Base-by-base conservation (phyloP, 352 stramenopile species). In the Pythium chondricola region DNA sequence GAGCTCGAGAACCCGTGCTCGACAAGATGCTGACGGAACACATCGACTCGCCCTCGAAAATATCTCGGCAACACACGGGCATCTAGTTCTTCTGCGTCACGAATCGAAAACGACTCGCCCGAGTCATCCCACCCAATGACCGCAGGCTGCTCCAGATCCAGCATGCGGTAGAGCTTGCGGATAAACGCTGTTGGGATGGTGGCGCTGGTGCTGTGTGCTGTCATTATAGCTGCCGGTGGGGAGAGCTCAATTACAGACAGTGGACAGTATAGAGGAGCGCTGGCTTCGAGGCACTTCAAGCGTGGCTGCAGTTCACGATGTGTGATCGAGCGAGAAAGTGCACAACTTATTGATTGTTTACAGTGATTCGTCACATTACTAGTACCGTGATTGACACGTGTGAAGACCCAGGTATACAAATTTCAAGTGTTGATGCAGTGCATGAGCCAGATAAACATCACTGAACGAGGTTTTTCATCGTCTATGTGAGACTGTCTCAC, bases 141-240 rank as follows among this genome's bases (percentile, higher is more conserved):
- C 13, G 51, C 45, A 29, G 61, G 45, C 55, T 69, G 74, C 51
- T 87, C 74, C 24, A 85, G 61, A 57, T 89, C 74, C 29, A 89
- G 54, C 59, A 89, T 81, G 49, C 71, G 71, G 58, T 89, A 89
- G n/a, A 89, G 69, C 57, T 89, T 87, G 60, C 78, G 72, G 50
- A 86, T 70, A 48, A 89, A 89, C 38, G 70, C 78, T 37, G 72
- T 85, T 3, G 74, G 69, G 58, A 89, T 89, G 41, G 64, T 73
- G 25, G 58, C 54, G 18, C 48, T 56, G 46, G 56, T 71, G 5
- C 25, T 50, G 24, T 38, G 31, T 6, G 43, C 1, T 25, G n/a
- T n/a, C n/a, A n/a, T n/a, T n/a, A n/a, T n/a, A n/a, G n/a, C n/a
- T n/a, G n/a, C n/a, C n/a, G n/a, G n/a, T n/a, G n/a, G n/a, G n/a